Conservation (phyloP, 352 stramenopile species). For the Globisporangium rhizosaccharum region DNA sequence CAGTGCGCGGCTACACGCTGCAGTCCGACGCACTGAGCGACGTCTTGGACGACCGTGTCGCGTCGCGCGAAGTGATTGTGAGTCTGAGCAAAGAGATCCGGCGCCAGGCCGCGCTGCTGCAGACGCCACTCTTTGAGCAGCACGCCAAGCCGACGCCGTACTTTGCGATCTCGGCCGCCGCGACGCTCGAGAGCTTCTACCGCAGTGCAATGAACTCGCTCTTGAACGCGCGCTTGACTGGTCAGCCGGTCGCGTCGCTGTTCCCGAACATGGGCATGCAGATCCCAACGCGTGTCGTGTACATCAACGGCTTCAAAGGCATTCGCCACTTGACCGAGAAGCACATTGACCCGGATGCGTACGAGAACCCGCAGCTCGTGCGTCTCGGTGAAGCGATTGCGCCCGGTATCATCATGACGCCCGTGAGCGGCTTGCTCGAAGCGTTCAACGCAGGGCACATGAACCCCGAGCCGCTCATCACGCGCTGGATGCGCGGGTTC, state of each 20-base stretch:
- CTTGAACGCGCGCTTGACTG: conserved; percentile 84
- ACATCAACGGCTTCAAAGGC: conserved; percentile 94
- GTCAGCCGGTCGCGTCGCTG: conserved; percentile 66
- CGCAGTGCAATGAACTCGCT: conserved; percentile 90
- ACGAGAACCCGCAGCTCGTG: conserved; percentile 75
- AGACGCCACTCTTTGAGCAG: conserved; percentile 89
- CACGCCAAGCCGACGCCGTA: conserved; percentile 87
- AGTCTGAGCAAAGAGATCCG: conserved; percentile 87
- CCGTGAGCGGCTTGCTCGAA: conserved; percentile 89
- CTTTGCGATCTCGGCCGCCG: conserved; percentile 88
- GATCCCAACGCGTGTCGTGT: conserved; percentile 89
- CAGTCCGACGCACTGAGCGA: conserved; percentile 60
- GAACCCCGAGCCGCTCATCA: conserved; percentile 87
- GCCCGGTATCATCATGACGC: conserved; percentile 91
- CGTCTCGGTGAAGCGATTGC: conserved; percentile 76
- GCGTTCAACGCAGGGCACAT: conserved; percentile 92
- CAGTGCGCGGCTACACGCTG: conserved; percentile 75
- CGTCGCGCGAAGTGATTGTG: conserved; percentile 82
- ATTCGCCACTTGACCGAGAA: conserved; percentile 83
- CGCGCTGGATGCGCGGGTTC: conserved; percentile 87
- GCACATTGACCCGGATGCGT: conserved; percentile 77
- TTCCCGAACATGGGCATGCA: conserved; percentile 95
- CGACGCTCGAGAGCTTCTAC: conserved; percentile 91
- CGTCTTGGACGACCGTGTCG: conserved; percentile 65
- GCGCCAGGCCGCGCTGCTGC: conserved; percentile 75